These are phyloP conservation scores for Tuber microsphaerosporum DNA, from an alignment of 495 filamentous ascomycete genomes.

Conservation along the genomic window DNA sequence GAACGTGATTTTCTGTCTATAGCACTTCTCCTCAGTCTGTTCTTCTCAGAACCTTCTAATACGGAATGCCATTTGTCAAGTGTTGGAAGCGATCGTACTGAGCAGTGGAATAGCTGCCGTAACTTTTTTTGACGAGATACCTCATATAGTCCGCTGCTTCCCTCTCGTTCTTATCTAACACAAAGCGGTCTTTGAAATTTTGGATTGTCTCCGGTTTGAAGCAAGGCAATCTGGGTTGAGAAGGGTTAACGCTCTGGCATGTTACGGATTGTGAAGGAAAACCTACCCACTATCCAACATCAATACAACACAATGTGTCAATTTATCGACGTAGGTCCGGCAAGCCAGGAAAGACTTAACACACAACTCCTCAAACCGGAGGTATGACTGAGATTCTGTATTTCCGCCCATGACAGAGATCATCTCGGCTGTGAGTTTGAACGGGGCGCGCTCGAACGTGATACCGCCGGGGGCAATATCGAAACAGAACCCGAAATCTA, in stretches of 20 bases:
- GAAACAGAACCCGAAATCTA: slow-evolving; percentile 97
- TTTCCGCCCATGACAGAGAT: slow-evolving; percentile 92
- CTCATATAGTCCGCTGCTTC: slow-evolving; percentile 94
- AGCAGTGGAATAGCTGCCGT: slow-evolving; percentile 77
- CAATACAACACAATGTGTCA: slow-evolving; percentile 77
- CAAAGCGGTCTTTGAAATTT: slow-evolving; percentile 88
- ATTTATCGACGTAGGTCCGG: slow-evolving; percentile 75
- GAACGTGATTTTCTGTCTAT: background rate
- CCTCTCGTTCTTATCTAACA: slow-evolving; percentile 82
- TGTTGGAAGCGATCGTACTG: slow-evolving; percentile 96
- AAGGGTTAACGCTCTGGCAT: slow-evolving; percentile 13
- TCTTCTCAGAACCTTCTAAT: slow-evolving; percentile 44
- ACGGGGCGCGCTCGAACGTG: slow-evolving; percentile 93
- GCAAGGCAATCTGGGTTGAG: slow-evolving; percentile 58
- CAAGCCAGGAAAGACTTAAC: slow-evolving; percentile 92
- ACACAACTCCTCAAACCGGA: slow-evolving; percentile 92
- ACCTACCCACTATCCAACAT: slow-evolving; percentile 83
- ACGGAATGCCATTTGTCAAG: slow-evolving; percentile 95
- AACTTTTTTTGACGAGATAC: slow-evolving; percentile 78
- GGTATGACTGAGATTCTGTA: slow-evolving; percentile 76
- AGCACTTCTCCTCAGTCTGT: background rate
- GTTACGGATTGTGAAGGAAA: background rate
- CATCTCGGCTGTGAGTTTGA: slow-evolving; percentile 97
- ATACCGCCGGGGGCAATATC: slow-evolving; percentile 96
- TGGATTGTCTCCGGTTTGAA: slow-evolving; percentile 95